These are phyloP conservation scores for Talaromyces borbonicus DNA, from an alignment of 495 filamentous ascomycete species.

Conservation along the genomic window DNA sequence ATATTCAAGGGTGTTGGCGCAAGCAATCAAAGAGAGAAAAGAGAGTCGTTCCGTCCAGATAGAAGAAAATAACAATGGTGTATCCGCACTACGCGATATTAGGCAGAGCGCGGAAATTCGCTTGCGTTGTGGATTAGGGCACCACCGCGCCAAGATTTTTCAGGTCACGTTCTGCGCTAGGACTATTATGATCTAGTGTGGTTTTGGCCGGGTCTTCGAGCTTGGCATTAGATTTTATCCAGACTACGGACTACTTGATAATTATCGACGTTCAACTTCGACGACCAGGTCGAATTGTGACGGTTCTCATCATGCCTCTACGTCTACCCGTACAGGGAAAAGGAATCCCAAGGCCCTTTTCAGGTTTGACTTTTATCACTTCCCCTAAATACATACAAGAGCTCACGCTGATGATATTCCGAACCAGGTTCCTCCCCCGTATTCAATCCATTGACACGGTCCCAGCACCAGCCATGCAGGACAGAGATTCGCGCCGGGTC, in stretches of 20 bases:
- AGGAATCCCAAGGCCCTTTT: conserved; percentile 52
- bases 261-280: not conserved
- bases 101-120: conserved; percentile 3
- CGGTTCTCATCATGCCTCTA: conserved; percentile 54
- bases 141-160: conserved; percentile 8
- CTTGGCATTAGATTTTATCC: conserved; percentile 7
- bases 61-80: conserved; percentile 3
- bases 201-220: not conserved
- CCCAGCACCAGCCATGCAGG: conserved; percentile 21
- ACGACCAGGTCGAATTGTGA: not conserved
- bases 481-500: conserved; percentile 30
- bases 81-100: not conserved
- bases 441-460: conserved; percentile 20
- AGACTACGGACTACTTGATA: not conserved
- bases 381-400: conserved; percentile 4
- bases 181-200: not conserved
- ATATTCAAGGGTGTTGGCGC: conserved; percentile 44
- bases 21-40: conserved; percentile 36
- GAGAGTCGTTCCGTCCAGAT: conserved; percentile 15
- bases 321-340: conserved; percentile 57
- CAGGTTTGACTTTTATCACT: conserved; percentile 46
- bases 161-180: conserved; percentile 7
- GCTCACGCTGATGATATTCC: not conserved
- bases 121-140: conserved; percentile 10
- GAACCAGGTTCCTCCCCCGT: conserved; percentile 23